Conservation (phyloP, 2,329 filamentous ascomycete species). For the Colletotrichum cordylinicola region DNA sequence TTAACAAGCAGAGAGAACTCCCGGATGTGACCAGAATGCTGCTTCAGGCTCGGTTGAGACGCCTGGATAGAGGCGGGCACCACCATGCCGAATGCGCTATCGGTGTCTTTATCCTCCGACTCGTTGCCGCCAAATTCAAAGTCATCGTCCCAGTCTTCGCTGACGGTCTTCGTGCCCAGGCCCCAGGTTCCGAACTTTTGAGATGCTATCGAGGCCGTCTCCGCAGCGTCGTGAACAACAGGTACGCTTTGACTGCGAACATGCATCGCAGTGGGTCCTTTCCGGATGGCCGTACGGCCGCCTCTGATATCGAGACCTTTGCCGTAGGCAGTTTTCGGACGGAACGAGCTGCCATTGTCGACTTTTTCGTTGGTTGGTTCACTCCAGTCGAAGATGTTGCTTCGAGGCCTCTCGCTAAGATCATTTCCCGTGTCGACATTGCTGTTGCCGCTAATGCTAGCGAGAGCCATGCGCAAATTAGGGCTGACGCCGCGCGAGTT, state of each 20-base stretch:
- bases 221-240: slow-evolving; percentile 68
- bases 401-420: slow-evolving; percentile 58
- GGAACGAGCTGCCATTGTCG: slow-evolving; percentile 63
- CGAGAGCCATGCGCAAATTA: slow-evolving; percentile 59
- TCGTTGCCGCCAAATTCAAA: slow-evolving; percentile 73
- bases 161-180: slow-evolving; percentile 77
- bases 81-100: slow-evolving; percentile 60
- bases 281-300: slow-evolving; percentile 70
- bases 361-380: slow-evolving; percentile 71
- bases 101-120: slow-evolving; percentile 40
- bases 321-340: slow-evolving; percentile 77
- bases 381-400: slow-evolving; percentile 81
- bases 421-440: slow-evolving; percentile 34
- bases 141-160: slow-evolving; percentile 90
- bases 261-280: slow-evolving; percentile 72
- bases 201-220: slow-evolving; percentile 57
- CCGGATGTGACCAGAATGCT: slow-evolving; percentile 82
- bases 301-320: slow-evolving; percentile 76
- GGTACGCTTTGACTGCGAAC: slow-evolving; percentile 84
- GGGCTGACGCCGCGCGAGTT: slow-evolving; percentile 60
- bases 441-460: slow-evolving; percentile 55
- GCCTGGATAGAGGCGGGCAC: slow-evolving; percentile 82
- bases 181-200: slow-evolving; percentile 85
- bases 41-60: slow-evolving; percentile 81
- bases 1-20: slow-evolving; percentile 84